A percentile compares a stretch with the other conserved stretches of the same genome.
Conservation (phyloP, 2,329 filamentous ascomycete species). For the Clonostachys rhizophaga region DNA sequence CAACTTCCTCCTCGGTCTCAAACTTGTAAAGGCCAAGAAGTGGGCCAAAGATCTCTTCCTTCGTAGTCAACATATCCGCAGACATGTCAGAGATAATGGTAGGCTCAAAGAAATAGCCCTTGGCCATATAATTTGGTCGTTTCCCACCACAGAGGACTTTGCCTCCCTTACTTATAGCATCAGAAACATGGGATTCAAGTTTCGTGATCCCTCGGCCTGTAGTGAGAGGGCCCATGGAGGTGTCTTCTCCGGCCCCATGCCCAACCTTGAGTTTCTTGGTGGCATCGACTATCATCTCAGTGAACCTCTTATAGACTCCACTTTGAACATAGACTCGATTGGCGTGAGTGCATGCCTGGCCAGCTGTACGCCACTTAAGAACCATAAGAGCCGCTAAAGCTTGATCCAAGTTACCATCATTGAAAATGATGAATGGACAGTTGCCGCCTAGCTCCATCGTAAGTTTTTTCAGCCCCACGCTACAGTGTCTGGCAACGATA, state of each 20-base stretch:
- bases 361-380: slow-evolving; percentile 43
- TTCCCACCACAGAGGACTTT: slow-evolving; percentile 52
- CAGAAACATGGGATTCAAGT: slow-evolving; percentile 53
- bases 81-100: slow-evolving; percentile 66
- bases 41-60: slow-evolving; percentile 70
- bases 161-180: slow-evolving; percentile 61
- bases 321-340: slow-evolving; percentile 58
- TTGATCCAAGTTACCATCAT: slow-evolving; percentile 50
- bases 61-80: slow-evolving; percentile 59
- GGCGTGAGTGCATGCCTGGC: slow-evolving; percentile 53
- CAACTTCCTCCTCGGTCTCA: slow-evolving; percentile 64
- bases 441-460: slow-evolving; percentile 66
- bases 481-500: slow-evolving; percentile 50
- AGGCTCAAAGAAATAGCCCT: slow-evolving; percentile 61
- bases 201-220: slow-evolving; percentile 43
- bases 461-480: slow-evolving; percentile 51
- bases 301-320: slow-evolving; percentile 52
- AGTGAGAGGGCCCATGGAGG: slow-evolving; percentile 61
- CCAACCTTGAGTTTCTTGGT: slow-evolving; percentile 30
- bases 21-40: slow-evolving; percentile 67
- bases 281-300: background rate
- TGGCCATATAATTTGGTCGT: slow-evolving; percentile 29
- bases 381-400: slow-evolving; percentile 30
- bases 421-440: slow-evolving; percentile 60
- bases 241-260: slow-evolving; percentile 46